Conservation (phyloP, 1,284 basidiomycete genomes). For the Ustilago tritici region DNA sequence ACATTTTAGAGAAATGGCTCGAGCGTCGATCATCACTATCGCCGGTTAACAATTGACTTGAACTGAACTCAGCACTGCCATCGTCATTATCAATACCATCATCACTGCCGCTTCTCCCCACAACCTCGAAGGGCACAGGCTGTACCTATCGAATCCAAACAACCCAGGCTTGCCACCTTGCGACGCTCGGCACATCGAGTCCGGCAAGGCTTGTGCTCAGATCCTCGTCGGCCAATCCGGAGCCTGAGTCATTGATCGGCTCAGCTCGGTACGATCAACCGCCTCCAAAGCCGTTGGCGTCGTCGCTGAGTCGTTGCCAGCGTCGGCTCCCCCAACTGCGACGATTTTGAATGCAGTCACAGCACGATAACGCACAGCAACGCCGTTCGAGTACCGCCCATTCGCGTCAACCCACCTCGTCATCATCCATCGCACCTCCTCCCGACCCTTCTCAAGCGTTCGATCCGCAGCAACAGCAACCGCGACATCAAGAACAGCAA, state of each 20-base stretch:
- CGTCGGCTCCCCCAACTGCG: slow-evolving; percentile 17
- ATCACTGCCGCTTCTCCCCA: background rate
- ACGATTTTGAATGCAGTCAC: slow-evolving; percentile 41
- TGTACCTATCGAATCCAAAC: background rate
- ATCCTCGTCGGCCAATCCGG: background rate
- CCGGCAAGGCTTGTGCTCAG: background rate
- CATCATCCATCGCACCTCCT: slow-evolving; percentile 24
- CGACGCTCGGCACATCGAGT: background rate
- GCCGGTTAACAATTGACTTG: slow-evolving; percentile 2
- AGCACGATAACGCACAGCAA: slow-evolving; percentile 15
- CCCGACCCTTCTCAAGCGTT: slow-evolving; percentile 18
- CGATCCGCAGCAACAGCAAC: slow-evolving; percentile 18
- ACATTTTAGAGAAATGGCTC: no score
- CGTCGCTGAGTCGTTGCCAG: slow-evolving; percentile 20
- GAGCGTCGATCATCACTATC: no score
- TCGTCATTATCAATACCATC: slow-evolving; percentile 9
- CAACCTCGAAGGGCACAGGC: background rate
- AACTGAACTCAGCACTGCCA: slow-evolving; percentile 6
- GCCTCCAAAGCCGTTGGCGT: slow-evolving; percentile 17
- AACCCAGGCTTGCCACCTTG: background rate
- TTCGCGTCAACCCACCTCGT: slow-evolving; percentile 21
- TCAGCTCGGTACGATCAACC: background rate
- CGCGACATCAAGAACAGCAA: background rate
- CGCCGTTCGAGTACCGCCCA: slow-evolving; percentile 23
- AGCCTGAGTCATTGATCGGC: background rate